A percentile compares a stretch with the other conserved stretches of the same genome.
phyloP scores from a whole-genome alignment of 2,329 filamentous ascomycete genomes.

The Colletotrichum eleusines region DNA sequence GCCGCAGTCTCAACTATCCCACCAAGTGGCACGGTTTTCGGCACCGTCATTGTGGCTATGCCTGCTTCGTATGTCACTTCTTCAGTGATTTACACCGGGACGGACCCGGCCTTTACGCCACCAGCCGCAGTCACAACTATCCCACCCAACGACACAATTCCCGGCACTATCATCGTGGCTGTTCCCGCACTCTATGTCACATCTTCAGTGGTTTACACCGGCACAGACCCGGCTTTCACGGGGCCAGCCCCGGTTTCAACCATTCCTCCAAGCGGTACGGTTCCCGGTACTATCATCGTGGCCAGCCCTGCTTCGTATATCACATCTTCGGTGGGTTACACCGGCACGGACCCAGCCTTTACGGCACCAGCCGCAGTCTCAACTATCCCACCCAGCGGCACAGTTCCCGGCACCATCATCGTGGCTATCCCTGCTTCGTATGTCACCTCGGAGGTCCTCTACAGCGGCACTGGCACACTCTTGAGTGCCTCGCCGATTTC shows the following conservation, averaged over 20 bases:
- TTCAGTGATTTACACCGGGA: slow-evolving; percentile 19
- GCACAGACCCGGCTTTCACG: slow-evolving; percentile 24
- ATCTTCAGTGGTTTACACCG: slow-evolving; percentile 22
- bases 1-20: slow-evolving; percentile 16
- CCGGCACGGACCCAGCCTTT: slow-evolving; percentile 8
- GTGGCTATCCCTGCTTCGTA: slow-evolving; percentile 11
- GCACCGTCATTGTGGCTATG: slow-evolving; percentile 23
- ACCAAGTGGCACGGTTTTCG: slow-evolving; percentile 8
- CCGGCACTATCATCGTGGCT: slow-evolving; percentile 31
- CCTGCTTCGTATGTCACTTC: slow-evolving; percentile 28
- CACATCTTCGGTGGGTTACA: slow-evolving; percentile 25
- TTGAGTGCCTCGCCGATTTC: too few relatives aligned
- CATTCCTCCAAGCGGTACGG: slow-evolving; percentile 24
- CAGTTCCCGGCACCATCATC: slow-evolving; percentile 23
- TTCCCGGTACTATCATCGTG: slow-evolving; percentile 24
- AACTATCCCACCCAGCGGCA: slow-evolving; percentile 20
- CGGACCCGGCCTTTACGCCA: neutral
- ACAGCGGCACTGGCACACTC: slow-evolving; percentile 7
- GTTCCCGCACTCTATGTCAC: slow-evolving; percentile 34
- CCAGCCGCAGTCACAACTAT: slow-evolving; percentile 24
- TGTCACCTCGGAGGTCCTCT: slow-evolving; percentile 32
- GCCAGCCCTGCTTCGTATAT: slow-evolving; percentile 17
- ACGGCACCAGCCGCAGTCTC: slow-evolving; percentile 7
- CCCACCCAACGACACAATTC: slow-evolving; percentile 22
- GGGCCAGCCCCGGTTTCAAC: slow-evolving; percentile 24